These are phyloP conservation scores for Geotrichum citri-aurantii DNA, from an alignment of 1,139 yeast species.

Conservation along the genomic window DNA sequence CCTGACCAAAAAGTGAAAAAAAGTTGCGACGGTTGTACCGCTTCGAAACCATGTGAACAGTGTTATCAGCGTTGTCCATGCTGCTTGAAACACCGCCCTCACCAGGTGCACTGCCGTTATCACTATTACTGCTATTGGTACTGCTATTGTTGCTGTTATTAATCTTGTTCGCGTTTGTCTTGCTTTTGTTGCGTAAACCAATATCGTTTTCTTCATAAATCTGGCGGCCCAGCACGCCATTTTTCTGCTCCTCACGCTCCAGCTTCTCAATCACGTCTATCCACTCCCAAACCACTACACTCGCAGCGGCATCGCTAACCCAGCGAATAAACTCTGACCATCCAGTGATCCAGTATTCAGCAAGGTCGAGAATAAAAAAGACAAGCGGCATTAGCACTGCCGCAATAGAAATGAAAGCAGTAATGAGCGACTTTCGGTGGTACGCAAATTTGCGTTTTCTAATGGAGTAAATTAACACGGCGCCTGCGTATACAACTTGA, in stretches of 20 bases:
- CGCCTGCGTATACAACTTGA: slow-evolving; percentile 63
- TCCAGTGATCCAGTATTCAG: slow-evolving; percentile 66
- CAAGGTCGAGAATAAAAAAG: slow-evolving; percentile 70
- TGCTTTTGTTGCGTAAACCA: slow-evolving; percentile 1
- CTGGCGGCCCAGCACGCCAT: slow-evolving; percentile 74
- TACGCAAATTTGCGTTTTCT: slow-evolving; percentile 53
- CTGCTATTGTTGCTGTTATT: not conserved
- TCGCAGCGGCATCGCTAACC: slow-evolving; percentile 41
- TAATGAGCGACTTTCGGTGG: slow-evolving; percentile 44
- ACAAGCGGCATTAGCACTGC: slow-evolving; percentile 64
- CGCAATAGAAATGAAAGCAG: slow-evolving; percentile 54
- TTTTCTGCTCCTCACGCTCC: slow-evolving; percentile 63
- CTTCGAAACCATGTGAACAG: slow-evolving; percentile 3
- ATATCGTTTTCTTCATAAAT: slow-evolving; percentile 53
- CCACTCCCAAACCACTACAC: slow-evolving; percentile 91
- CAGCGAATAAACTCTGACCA: slow-evolving; percentile 71
- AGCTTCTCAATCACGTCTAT: slow-evolving; percentile 60
- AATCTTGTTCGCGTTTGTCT: not conserved
- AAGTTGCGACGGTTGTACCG: slow-evolving; percentile 11
- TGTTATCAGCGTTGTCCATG: not conserved
- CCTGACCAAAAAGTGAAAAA: slow-evolving; percentile 4
- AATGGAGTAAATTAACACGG: slow-evolving; percentile 55
- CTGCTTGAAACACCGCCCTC: not conserved
- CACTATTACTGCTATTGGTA: not conserved
- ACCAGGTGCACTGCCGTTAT: not conserved